A percentile compares a stretch with the other conserved stretches of the same genome.
Evolutionary conservation across 352 stramenopile genomes (phyloP).

Genomic region (Phytophthora crassamura): DNA sequence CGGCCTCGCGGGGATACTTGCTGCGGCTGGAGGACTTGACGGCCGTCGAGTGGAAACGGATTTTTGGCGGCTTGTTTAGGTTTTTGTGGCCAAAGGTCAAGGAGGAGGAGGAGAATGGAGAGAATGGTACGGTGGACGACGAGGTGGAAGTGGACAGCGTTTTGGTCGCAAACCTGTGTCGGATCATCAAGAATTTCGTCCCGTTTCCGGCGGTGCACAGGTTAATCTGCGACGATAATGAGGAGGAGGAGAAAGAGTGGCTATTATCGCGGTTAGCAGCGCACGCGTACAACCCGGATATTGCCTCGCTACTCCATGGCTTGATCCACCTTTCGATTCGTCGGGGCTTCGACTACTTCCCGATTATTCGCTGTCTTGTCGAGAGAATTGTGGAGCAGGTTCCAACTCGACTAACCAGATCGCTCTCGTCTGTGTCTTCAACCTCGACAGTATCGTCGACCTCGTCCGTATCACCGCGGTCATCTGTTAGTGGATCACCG

Average conservation of each 20-base stretch:
- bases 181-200: slow-evolving; percentile 74
- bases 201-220: slow-evolving; percentile 69
- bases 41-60: slow-evolving; percentile 67
- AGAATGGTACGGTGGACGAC: slow-evolving; percentile 12
- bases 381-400: slow-evolving; percentile 55
- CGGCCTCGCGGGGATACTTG: slow-evolving; percentile 64
- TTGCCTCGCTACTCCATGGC: slow-evolving; percentile 66
- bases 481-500: slow-evolving; percentile 31
- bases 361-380: slow-evolving; percentile 63
- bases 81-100: slow-evolving; percentile 49
- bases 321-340: slow-evolving; percentile 71
- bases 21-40: slow-evolving; percentile 73
- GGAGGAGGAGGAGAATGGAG: slow-evolving; percentile 10
- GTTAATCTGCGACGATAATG: slow-evolving; percentile 55
- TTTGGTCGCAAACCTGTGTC: slow-evolving; percentile 73
- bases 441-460: slow-evolving; percentile 55
- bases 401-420: slow-evolving; percentile 35
- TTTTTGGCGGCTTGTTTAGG: slow-evolving; percentile 69
- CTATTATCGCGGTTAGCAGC: slow-evolving; percentile 53
- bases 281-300: slow-evolving; percentile 71
- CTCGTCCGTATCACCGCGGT: slow-evolving; percentile 44
- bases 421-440: slow-evolving; percentile 45
- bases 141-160: slow-evolving; percentile 61
- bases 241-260: slow-evolving; percentile 39
- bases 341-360: slow-evolving; percentile 46